These are phyloP conservation scores for Barnettozyma salicaria DNA, from an alignment of 805 yeast genomes.

Conservation along the genomic window DNA sequence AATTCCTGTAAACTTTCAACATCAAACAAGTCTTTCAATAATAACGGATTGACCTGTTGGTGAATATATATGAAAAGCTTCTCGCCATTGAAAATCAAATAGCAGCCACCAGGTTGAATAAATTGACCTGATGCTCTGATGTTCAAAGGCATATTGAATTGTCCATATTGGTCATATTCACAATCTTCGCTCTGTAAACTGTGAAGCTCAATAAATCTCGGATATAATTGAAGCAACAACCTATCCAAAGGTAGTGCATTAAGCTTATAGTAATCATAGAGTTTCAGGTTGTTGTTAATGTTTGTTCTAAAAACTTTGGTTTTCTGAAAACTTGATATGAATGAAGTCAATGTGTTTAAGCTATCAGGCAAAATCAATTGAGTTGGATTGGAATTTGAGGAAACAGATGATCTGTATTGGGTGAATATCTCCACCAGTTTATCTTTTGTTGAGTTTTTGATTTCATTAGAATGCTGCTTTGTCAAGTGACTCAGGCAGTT, in stretches of 20 bases:
- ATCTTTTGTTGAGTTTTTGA: slow-evolving; percentile 45
- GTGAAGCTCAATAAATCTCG: slow-evolving; percentile 72
- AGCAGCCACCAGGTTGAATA: slow-evolving; percentile 65
- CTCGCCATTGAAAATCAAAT: slow-evolving; percentile 66
- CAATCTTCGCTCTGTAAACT: slow-evolving; percentile 54
- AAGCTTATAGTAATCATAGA: slow-evolving; percentile 45
- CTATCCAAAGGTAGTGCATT: slow-evolving; percentile 48
- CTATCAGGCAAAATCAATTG: slow-evolving; percentile 81
- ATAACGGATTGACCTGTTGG: slow-evolving; percentile 55
- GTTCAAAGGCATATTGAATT: slow-evolving; percentile 45
- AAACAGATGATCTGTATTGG: slow-evolving; percentile 47
- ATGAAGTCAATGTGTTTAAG: slow-evolving; percentile 62
- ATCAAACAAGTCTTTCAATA: slow-evolving; percentile 74
- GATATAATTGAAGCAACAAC: slow-evolving; percentile 66
- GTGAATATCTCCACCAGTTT: slow-evolving; percentile 53
- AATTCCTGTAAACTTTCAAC: slow-evolving; percentile 32
- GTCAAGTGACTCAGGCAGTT: slow-evolving; percentile 38
- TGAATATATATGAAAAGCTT: slow-evolving; percentile 60
- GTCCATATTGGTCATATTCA: slow-evolving; percentile 35
- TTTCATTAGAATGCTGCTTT: slow-evolving; percentile 40
- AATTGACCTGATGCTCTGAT: slow-evolving; percentile 37
- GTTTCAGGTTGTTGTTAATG: slow-evolving; percentile 55
- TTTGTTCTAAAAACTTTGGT: slow-evolving; percentile 47
- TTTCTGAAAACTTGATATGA: slow-evolving; percentile 64
- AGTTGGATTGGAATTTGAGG: slow-evolving; percentile 40